Evolutionary conservation across 306 rosid genomes (phyloP).

Genomic region (Mucuna pruriens): DNA sequence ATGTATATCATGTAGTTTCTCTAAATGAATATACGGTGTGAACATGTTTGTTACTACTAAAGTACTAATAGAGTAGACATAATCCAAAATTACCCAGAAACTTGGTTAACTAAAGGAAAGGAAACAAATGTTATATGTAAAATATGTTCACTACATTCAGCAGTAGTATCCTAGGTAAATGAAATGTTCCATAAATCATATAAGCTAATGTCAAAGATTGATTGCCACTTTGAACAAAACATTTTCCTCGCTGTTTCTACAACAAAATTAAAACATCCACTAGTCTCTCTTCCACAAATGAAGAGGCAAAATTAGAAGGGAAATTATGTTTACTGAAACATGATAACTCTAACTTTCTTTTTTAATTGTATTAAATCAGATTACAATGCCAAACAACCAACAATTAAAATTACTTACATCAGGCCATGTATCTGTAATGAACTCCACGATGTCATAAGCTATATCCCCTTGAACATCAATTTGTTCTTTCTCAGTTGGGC

Average conservation of each 20-base stretch:
- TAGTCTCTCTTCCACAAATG: not conserved
- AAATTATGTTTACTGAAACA: conserved; percentile 6
- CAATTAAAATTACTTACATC: conserved; percentile 64
- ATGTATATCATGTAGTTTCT: not conserved
- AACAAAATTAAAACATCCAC: conserved; percentile 17
- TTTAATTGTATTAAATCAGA: conserved; percentile 4
- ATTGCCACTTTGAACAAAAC: not conserved
- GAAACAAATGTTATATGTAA: not conserved
- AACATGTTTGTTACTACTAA: not conserved
- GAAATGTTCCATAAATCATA: conserved; percentile 29
- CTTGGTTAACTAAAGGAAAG: not conserved
- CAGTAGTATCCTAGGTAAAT: not conserved
- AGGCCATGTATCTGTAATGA: conserved; percentile 92
- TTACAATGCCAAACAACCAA: conserved; percentile 4
- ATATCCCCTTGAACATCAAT: conserved; percentile 99
- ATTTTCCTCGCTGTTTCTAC: not conserved
- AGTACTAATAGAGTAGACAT: not conserved
- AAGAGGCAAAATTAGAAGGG: conserved; percentile 8
- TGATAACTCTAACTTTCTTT: not conserved
- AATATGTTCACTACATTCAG: not conserved
- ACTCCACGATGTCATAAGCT: conserved; percentile 89
- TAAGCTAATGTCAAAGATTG: not conserved
- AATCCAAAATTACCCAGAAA: not conserved
- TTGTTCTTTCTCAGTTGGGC: conserved; percentile 99
- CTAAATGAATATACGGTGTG: not conserved